phyloP scores from a whole-genome alignment of 2,329 filamentous ascomycete species.

The Lecanoromycetidae sp. region DNA sequence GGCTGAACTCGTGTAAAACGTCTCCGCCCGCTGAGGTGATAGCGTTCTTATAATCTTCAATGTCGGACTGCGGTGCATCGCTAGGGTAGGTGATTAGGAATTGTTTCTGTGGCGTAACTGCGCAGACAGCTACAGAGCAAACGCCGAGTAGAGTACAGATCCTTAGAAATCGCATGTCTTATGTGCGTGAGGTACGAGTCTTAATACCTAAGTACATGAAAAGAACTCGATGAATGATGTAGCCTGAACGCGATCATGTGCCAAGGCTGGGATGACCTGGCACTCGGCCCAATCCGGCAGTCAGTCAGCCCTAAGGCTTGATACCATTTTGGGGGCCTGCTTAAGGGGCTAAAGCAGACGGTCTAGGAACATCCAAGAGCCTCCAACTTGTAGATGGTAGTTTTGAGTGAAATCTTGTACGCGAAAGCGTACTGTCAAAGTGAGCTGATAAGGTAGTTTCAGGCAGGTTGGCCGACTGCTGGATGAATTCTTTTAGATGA shows the following conservation, averaged over 20 bases:
- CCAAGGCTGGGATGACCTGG: too few species aligned
- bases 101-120: constrained; percentile 42
- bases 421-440: too few species aligned
- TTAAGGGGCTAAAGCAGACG: too few species aligned
- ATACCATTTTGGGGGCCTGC: too few species aligned
- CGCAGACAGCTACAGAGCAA: constrained; percentile 23
- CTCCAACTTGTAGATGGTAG: too few species aligned
- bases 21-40: constrained; percentile 50
- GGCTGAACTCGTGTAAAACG: constrained; percentile 7
- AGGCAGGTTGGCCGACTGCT: background rate
- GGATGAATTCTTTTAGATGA: background rate
- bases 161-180: constrained; percentile 52
- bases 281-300: too few species aligned
- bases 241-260: too few species aligned
- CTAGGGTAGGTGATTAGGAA: constrained; percentile 69
- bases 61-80: constrained; percentile 52
- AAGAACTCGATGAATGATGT: too few species aligned
- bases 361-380: too few species aligned
- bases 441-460: background rate
- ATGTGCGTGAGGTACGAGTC: background rate
- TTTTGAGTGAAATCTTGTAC: too few species aligned
- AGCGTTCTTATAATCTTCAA: constrained; percentile 45
- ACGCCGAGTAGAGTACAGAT: constrained; percentile 47
- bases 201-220: too few species aligned
- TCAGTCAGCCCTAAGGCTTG: too few species aligned